phyloP scores from a whole-genome alignment of 2,329 filamentous ascomycete genomes.

The Venturia carpophila region DNA sequence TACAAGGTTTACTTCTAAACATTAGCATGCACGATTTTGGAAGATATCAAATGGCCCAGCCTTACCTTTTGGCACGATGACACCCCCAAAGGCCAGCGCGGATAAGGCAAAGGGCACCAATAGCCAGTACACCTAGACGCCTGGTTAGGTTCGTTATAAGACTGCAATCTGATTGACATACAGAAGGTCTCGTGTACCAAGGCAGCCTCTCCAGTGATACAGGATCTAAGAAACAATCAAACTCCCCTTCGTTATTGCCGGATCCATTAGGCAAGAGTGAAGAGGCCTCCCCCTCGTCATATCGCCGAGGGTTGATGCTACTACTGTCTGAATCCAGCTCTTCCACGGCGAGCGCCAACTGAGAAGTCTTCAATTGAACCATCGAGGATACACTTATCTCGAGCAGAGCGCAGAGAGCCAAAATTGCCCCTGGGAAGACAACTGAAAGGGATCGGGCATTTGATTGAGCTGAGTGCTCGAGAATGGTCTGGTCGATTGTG shows the following conservation, averaged over 20 bases:
- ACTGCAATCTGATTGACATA: not conserved
- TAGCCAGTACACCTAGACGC: slow-evolving; percentile 66
- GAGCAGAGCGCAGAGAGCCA: not conserved
- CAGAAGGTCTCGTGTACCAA: slow-evolving; percentile 19
- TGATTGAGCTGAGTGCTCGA: slow-evolving; percentile 2
- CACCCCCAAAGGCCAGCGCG: slow-evolving; percentile 77
- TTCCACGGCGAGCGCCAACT: slow-evolving; percentile 1
- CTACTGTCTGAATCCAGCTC: not conserved
- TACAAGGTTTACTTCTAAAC: slow-evolving; percentile 62
- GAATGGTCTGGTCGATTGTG: not conserved
- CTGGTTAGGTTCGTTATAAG: not conserved
- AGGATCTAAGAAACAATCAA: slow-evolving; percentile 1
- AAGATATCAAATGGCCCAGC: too few relatives aligned
- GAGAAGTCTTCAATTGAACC: not conserved
- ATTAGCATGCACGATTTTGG: not conserved
- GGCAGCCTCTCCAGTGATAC: slow-evolving; percentile 9
- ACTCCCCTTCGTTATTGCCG: not conserved
- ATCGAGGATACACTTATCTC: not conserved
- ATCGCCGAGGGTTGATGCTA: not conserved
- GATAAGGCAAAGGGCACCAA: slow-evolving; percentile 72
- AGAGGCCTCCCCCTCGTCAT: slow-evolving; percentile 1
- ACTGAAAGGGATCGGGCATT: not conserved
- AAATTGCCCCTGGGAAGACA: not conserved
- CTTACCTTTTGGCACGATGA: slow-evolving; percentile 63
- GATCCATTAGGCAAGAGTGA: not conserved